Conservation (phyloP, 2,329 filamentous ascomycete species). For the Cladosporium cucumerinum region DNA sequence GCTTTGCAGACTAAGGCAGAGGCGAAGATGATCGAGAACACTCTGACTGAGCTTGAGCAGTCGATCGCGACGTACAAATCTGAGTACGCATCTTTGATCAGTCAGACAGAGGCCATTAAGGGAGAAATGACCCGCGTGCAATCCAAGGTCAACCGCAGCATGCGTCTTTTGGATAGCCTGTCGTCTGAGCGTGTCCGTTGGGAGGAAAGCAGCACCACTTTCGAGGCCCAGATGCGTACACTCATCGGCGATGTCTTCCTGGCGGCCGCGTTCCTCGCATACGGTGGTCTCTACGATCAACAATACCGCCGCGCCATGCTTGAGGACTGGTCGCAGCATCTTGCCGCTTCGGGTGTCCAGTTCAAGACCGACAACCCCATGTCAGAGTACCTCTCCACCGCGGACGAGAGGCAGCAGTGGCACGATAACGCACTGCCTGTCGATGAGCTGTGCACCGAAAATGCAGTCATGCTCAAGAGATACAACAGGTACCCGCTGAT, state of each 20-base stretch:
- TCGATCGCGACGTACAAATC: constrained; percentile 95
- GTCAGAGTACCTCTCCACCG: constrained; percentile 93
- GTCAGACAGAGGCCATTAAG: constrained; percentile 96
- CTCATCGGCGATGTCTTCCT: constrained; percentile 93
- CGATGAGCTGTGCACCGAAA: constrained; percentile 97
- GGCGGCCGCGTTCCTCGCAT: constrained; percentile 95
- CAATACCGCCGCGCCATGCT: constrained; percentile 97
- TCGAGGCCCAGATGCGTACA: constrained; percentile 95
- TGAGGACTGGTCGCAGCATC: constrained; percentile 94
- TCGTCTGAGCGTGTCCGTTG: constrained; percentile 90
- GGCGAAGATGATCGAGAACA: constrained; percentile 85
- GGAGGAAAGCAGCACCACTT: constrained; percentile 97
- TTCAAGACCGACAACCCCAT: constrained; percentile 93
- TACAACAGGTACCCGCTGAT: constrained; percentile 99
- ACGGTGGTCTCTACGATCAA: constrained; percentile 95
- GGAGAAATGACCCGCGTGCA: constrained; percentile 93
- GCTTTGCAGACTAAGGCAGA: constrained; percentile 90
- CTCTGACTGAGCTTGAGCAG: constrained; percentile 75
- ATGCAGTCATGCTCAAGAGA: constrained; percentile 92
- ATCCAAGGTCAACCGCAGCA: constrained; percentile 96
- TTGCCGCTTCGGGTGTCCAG: constrained; percentile 85
- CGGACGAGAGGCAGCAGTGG: constrained; percentile 92
- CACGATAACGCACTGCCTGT: constrained; percentile 91
- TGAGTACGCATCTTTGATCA: constrained; percentile 93
- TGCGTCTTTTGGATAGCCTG: constrained; percentile 87